Evolutionary conservation across 768 basidiomycete genomes (phyloP).

Genomic region (Termitomyces sp.): DNA sequence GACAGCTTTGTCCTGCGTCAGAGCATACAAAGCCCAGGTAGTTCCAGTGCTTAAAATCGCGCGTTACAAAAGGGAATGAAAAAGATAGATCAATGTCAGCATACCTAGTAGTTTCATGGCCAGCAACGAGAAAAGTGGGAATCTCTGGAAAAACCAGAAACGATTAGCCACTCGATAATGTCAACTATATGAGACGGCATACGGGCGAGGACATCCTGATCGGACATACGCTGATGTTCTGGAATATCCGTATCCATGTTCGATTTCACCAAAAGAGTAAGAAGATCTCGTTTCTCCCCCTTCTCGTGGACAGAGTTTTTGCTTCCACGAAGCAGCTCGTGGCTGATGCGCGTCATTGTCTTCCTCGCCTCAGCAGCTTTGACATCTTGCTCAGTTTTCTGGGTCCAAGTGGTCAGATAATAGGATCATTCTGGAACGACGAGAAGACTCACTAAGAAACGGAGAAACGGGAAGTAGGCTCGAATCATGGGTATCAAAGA

Average conservation of each 20-base stretch:
- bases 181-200: not conserved
- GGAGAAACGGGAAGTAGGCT: constrained; percentile 29
- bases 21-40: constrained; percentile 58
- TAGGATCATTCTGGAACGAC: not conserved
- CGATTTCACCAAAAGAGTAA: constrained; percentile 43
- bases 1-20: constrained; percentile 44
- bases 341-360: constrained; percentile 40
- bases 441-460: constrained; percentile 27
- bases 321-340: constrained; percentile 38
- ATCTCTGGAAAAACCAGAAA: constrained; percentile 31
- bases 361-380: constrained; percentile 22
- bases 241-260: constrained; percentile 49
- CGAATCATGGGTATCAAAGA: constrained; percentile 25
- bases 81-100: not conserved
- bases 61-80: not conserved
- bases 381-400: constrained; percentile 20
- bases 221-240: constrained; percentile 18
- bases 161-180: not conserved
- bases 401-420: not conserved
- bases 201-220: constrained; percentile 20
- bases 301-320: constrained; percentile 28
- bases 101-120: constrained; percentile 46
- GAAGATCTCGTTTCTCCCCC: constrained; percentile 40
- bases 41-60: constrained; percentile 34
- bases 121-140: constrained; percentile 47